These are phyloP conservation scores for Volvox carteri DNA, from an alignment of 163 green algal genomes.

Conservation along the genomic window DNA sequence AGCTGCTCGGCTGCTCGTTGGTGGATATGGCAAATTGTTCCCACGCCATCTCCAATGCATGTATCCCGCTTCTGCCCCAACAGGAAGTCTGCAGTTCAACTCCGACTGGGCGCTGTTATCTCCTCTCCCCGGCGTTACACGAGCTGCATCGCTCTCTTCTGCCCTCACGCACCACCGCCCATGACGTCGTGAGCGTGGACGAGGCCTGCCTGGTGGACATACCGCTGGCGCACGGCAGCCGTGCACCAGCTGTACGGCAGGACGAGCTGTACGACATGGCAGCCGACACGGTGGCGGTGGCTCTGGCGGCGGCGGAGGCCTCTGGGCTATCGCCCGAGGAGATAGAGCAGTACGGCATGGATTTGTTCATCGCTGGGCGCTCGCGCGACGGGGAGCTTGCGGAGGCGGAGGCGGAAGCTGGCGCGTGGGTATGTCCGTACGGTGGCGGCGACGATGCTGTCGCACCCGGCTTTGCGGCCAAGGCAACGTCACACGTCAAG, in stretches of 20 bases:
- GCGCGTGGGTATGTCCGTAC: neutral
- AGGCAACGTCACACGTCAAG: neutral
- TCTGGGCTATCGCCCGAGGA: conserved; percentile 18
- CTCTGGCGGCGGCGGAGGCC: conserved; percentile 26
- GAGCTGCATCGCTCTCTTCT: conserved; percentile 19
- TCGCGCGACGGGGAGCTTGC: neutral
- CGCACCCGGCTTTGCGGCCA: neutral
- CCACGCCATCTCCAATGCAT: too few species aligned
- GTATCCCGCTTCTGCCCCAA: too few species aligned
- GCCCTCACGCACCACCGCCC: neutral
- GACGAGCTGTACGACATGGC: conserved; percentile 41
- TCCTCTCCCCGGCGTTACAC: neutral
- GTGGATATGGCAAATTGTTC: too few species aligned
- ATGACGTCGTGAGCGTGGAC: conserved; percentile 10
- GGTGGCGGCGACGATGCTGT: neutral
- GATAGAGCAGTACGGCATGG: conserved; percentile 26
- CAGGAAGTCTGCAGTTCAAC: neutral
- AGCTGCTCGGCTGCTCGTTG: too few species aligned
- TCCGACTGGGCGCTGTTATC: neutral
- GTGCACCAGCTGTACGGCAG: neutral
- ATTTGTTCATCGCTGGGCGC: conserved; percentile 18
- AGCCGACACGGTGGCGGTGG: conserved; percentile 35
- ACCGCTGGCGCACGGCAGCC: conserved; percentile 26
- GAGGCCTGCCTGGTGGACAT: conserved; percentile 41
- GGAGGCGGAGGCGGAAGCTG: neutral